phyloP scores from a whole-genome alignment of 2,329 filamentous ascomycete species.

The Aspergillus costaricaensis region DNA sequence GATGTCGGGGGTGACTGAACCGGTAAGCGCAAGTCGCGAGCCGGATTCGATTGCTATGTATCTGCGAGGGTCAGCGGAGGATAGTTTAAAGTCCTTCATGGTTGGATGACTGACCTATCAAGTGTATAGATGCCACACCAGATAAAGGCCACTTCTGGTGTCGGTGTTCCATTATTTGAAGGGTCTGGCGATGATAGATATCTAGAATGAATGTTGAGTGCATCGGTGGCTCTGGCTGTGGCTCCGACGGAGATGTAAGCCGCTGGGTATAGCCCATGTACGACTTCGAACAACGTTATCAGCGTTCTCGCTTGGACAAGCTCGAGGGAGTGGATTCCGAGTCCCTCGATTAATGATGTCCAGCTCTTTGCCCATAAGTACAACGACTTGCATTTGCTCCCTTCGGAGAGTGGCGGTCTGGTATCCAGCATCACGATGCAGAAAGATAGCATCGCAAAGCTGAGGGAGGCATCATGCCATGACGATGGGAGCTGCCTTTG shows the following conservation, averaged over 20 bases:
- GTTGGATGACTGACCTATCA: too few species aligned
- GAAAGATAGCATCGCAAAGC: background rate
- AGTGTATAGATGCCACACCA: too few species aligned
- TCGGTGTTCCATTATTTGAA: too few species aligned
- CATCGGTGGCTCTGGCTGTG: background rate
- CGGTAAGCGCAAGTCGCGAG: too few species aligned
- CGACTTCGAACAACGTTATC: background rate
- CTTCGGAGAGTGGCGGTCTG: background rate
- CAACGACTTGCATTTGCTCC: too few species aligned
- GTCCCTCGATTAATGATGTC: background rate
- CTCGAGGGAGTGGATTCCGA: background rate
- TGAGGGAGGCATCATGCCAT: background rate
- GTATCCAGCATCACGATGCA: background rate
- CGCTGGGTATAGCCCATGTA: constrained; percentile 2
- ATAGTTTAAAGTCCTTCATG: too few species aligned
- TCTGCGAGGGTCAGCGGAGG: too few species aligned
- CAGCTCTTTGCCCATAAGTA: background rate
- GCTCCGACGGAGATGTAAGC: background rate
- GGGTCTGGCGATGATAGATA: too few species aligned
- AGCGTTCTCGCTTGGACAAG: background rate
- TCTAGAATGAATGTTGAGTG: background rate
- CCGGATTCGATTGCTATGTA: too few species aligned
- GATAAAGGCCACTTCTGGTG: too few species aligned
- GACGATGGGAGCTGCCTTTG: background rate
- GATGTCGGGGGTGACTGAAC: too few species aligned